Evolutionary conservation across 108 stramenopile genomes (phyloP).

Genomic region (Epithemia pelagica): DNA sequence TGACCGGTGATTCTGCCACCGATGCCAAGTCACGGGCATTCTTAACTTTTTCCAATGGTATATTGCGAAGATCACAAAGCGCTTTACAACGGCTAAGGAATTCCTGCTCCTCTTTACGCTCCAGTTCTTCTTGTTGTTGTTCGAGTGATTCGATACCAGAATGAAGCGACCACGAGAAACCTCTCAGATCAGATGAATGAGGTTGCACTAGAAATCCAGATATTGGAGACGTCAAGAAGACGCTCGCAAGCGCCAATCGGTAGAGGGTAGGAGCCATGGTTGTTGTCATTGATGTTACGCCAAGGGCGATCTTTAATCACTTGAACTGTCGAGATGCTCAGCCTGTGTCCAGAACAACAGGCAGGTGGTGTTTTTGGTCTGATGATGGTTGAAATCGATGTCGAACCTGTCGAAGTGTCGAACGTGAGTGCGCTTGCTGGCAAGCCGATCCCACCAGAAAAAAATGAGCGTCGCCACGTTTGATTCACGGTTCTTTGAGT

Average conservation of each 20-base stretch:
- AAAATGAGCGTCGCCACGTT: no score
- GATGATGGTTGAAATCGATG: background rate
- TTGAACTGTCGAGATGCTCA: no score
- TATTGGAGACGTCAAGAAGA: background rate
- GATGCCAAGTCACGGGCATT: slow-evolving; percentile 87
- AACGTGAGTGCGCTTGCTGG: no score
- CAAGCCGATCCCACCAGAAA: no score
- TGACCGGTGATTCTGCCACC: slow-evolving; percentile 54
- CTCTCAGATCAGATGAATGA: background rate
- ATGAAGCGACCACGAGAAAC: background rate
- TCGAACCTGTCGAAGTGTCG: no score
- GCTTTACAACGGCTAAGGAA: slow-evolving; percentile 39
- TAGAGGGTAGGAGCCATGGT: background rate
- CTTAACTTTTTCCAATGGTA: slow-evolving; percentile 72
- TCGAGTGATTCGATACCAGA: background rate
- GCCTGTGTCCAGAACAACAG: no score
- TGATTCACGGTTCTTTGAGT: no score
- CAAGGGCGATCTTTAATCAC: no score
- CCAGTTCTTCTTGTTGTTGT: background rate
- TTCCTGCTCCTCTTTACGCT: slow-evolving; percentile 1
- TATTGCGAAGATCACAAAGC: slow-evolving; percentile 65
- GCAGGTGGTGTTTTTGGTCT: background rate
- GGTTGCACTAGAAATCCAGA: no score
- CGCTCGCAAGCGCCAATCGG: background rate
- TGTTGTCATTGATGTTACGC: background rate